These are phyloP conservation scores for Yamadazyma songkhlaensis DNA, from an alignment of 1,139 yeast species.

Conservation along the genomic window DNA sequence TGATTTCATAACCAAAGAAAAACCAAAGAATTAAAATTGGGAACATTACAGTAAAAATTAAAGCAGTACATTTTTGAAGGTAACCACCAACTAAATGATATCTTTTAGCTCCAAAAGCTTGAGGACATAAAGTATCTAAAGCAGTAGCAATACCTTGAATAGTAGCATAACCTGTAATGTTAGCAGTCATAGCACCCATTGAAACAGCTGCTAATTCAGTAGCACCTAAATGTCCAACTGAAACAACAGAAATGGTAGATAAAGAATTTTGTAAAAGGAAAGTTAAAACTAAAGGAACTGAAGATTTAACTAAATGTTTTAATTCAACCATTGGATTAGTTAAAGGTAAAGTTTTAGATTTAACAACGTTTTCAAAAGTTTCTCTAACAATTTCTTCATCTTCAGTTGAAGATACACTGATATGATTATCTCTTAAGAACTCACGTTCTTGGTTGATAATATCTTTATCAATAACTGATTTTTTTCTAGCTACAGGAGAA, in stretches of 20 bases:
- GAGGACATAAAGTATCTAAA: conserved; percentile 84
- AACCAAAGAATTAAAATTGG: conserved; percentile 51
- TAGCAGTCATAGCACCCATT: conserved; percentile 62
- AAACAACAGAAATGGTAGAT: conserved; percentile 55
- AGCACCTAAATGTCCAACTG: conserved; percentile 59
- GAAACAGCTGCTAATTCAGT: conserved; percentile 60
- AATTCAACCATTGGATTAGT: conserved; percentile 36
- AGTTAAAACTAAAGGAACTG: conserved; percentile 52
- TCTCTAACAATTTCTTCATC: conserved; percentile 29
- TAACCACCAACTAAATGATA: conserved; percentile 52
- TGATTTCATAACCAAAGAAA: conserved; percentile 40
- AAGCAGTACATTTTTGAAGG: conserved; percentile 53
- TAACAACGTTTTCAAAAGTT: conserved; percentile 38
- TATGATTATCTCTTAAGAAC: conserved; percentile 29
- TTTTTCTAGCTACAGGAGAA: conserved; percentile 16
- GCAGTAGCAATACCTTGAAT: conserved; percentile 73
- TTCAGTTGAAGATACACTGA: conserved; percentile 17
- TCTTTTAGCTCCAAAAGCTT: conserved; percentile 62
- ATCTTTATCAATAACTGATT: conserved; percentile 27
- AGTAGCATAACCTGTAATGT: conserved; percentile 56
- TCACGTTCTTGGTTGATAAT: conserved; percentile 36
- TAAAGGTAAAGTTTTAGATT: conserved; percentile 21
- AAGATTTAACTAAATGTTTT: conserved; percentile 37
- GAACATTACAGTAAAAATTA: conserved; percentile 46
- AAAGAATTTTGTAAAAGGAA: conserved; percentile 55